Conservation (phyloP, 257 asterid species). For the Penstemon eatonii region DNA sequence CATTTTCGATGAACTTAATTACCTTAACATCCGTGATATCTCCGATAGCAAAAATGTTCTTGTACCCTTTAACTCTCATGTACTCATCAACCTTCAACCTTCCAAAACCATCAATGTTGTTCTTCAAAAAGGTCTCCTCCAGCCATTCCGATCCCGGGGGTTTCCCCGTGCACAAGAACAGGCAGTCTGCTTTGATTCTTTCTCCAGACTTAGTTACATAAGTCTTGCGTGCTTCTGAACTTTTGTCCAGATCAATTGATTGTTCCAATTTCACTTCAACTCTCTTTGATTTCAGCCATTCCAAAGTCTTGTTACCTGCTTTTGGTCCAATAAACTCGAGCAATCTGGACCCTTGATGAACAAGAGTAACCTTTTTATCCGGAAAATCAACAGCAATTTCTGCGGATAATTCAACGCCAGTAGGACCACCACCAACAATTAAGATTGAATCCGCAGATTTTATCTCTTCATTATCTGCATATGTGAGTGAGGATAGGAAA, state of each 20-base stretch:
- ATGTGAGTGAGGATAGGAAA: not conserved
- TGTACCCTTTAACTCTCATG: slow-evolving; percentile 64
- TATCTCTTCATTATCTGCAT: slow-evolving; percentile 63
- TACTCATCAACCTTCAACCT: slow-evolving; percentile 76
- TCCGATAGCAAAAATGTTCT: slow-evolving; percentile 69
- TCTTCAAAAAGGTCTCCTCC: slow-evolving; percentile 49
- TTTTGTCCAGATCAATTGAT: slow-evolving; percentile 46
- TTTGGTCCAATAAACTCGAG: slow-evolving; percentile 85
- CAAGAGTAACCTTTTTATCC: slow-evolving; percentile 54
- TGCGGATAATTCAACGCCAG: slow-evolving; percentile 89
- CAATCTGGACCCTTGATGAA: slow-evolving; percentile 68
- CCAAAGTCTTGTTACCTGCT: slow-evolving; percentile 62
- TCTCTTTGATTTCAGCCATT: slow-evolving; percentile 62
- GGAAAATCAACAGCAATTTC: slow-evolving; percentile 78
- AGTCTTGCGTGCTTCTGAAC: slow-evolving; percentile 41
- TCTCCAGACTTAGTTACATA: slow-evolving; percentile 65
- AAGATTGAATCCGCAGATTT: slow-evolving; percentile 52
- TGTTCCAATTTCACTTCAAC: slow-evolving; percentile 70
- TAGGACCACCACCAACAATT: slow-evolving; percentile 81
- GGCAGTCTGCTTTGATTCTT: slow-evolving; percentile 56
- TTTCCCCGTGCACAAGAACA: slow-evolving; percentile 74
- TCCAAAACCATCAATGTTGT: slow-evolving; percentile 50
- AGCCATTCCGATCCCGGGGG: slow-evolving; percentile 70
- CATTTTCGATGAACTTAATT: not conserved
- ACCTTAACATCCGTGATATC: slow-evolving; percentile 80